phyloP scores from a whole-genome alignment of 2,329 filamentous ascomycete genomes.

The Diaporthe amygdali region DNA sequence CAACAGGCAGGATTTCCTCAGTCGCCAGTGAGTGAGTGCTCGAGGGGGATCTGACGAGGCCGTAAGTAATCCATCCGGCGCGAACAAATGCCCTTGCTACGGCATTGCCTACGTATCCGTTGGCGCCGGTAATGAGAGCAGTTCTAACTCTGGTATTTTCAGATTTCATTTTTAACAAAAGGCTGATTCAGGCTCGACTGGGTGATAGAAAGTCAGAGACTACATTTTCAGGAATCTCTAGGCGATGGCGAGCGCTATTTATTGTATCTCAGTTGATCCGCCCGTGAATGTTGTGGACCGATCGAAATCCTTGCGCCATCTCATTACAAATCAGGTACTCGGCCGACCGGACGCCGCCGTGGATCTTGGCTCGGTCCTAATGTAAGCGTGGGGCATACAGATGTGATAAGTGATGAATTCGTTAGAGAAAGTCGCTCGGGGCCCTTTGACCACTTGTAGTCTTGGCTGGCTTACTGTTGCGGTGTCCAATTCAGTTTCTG shows the following conservation, averaged over 20 bases:
- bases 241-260: not conserved
- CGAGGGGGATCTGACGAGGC: conserved; percentile 44
- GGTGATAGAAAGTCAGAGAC: not conserved
- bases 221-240: not conserved
- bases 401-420: not conserved
- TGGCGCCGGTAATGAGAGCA: conserved; percentile 53
- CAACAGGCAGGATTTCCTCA: conserved; percentile 45
- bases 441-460: not conserved
- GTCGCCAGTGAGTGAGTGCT: conserved; percentile 35
- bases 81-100: conserved; percentile 50
- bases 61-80: conserved; percentile 50
- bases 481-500: not conserved
- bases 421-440: not conserved
- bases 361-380: not conserved
- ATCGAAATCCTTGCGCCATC: not conserved
- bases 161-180: not conserved
- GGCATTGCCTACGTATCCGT: conserved; percentile 53
- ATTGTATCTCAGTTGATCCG: not conserved
- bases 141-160: conserved; percentile 27
- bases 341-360: not conserved
- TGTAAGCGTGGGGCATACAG: not conserved
- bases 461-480: not conserved
- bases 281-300: not conserved
- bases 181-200: not conserved
- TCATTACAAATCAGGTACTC: not conserved